Evolutionary conservation across 2,329 filamentous ascomycete species (phyloP).

Genomic region (Botrytis porri): DNA sequence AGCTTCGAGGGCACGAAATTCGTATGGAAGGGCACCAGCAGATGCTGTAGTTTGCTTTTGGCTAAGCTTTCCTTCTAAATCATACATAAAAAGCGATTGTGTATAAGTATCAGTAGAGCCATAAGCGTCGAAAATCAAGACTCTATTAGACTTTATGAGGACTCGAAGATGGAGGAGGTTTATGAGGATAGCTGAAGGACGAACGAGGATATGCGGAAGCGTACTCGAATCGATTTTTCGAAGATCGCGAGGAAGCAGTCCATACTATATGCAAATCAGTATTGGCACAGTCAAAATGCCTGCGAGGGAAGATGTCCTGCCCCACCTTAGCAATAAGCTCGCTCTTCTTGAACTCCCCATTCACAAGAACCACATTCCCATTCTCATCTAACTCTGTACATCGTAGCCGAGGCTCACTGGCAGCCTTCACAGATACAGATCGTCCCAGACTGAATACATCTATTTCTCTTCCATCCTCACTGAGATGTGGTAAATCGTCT

Average conservation of each 20-base stretch:
- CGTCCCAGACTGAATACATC: constrained; percentile 68
- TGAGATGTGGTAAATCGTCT: constrained; percentile 54
- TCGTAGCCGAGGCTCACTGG: constrained; percentile 78
- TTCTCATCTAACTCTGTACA: constrained; percentile 95
- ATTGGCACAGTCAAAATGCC: constrained; percentile 2
- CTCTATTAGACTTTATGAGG: constrained; percentile 89
- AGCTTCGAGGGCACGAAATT: constrained; percentile 92
- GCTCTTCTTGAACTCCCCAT: constrained; percentile 95
- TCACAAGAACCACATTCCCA: constrained; percentile 87
- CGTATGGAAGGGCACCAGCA: constrained; percentile 75
- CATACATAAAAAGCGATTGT: constrained; percentile 97
- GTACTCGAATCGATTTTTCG: constrained; percentile 97
- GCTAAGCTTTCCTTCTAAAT: constrained; percentile 86
- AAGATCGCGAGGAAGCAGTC: constrained; percentile 86
- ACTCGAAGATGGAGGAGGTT: constrained; percentile 96
- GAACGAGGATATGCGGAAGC: constrained; percentile 90
- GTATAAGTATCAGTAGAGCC: constrained; percentile 92
- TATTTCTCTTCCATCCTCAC: constrained; percentile 55
- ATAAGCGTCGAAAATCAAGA: constrained; percentile 94
- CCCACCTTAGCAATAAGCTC: constrained; percentile 89
- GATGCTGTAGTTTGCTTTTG: constrained; percentile 65
- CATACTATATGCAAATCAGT: constrained; percentile 59
- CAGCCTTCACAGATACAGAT: constrained; percentile 69
- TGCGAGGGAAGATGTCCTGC: constrained; percentile 26
- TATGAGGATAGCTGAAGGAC: constrained; percentile 87